These are phyloP conservation scores for Stereum hirsutum DNA, from an alignment of 1,284 basidiomycete genomes.

Conservation along the genomic window DNA sequence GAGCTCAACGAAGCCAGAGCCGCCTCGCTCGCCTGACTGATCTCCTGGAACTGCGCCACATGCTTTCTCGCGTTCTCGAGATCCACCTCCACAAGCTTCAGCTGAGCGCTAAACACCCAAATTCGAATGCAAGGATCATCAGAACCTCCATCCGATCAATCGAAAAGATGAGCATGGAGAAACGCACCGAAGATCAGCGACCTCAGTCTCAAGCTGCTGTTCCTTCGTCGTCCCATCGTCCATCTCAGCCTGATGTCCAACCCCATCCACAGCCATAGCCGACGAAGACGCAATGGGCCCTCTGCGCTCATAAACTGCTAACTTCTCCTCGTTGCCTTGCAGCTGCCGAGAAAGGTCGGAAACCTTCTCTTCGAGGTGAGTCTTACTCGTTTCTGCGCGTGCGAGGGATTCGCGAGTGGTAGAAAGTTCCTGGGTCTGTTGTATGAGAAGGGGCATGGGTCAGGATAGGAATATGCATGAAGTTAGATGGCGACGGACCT, in stretches of 20 bases:
- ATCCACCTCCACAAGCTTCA: conserved; percentile 72
- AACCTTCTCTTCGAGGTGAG: conserved; percentile 72
- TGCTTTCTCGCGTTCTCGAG: conserved; percentile 61
- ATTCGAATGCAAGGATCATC: too few species aligned
- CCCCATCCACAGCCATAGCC: conserved; percentile 19
- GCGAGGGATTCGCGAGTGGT: conserved; percentile 68
- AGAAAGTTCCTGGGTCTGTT: conserved; percentile 54
- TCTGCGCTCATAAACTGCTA: conserved; percentile 80
- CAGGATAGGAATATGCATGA: too few species aligned
- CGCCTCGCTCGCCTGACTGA: conserved; percentile 73
- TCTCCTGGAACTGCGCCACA: conserved; percentile 78
- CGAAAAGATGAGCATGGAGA: background rate
- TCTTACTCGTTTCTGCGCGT: conserved; percentile 72
- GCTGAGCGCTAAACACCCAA: conserved; percentile 53
- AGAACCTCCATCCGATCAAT: conserved; percentile 4
- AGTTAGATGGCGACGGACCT: conserved; percentile 34
- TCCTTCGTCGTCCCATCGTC: conserved; percentile 51
- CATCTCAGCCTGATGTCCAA: conserved; percentile 19
- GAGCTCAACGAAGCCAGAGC: conserved; percentile 62
- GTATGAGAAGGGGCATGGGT: background rate
- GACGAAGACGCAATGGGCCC: conserved; percentile 21
- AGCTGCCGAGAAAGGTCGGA: conserved; percentile 65
- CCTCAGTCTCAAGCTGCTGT: conserved; percentile 76
- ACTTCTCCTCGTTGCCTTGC: conserved; percentile 73
- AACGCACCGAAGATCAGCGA: conserved; percentile 71